Base-by-base conservation (phyloP, 345 rosid genomes). In the Ailanthus altissimus region DNA sequence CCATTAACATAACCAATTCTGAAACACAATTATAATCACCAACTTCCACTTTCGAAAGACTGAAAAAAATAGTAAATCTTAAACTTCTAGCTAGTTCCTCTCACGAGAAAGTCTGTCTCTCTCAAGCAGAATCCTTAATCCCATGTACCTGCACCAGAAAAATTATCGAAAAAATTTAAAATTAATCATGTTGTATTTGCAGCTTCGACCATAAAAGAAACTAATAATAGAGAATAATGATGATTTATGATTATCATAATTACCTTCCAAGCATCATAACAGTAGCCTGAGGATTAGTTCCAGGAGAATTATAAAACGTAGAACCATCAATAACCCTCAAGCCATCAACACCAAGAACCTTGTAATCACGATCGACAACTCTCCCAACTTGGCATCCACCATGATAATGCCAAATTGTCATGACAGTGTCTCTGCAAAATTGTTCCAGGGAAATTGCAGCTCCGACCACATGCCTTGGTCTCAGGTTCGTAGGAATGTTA, bases 241-340 rank as follows among this genome's bases (percentile, higher is more conserved):
- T 5, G 6, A n/a, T 38, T 2, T 21, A 0, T 11, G 15, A 9
- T 18, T 38, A 32, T 40, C 13, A 16, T 4, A 28, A 21, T 45
- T 82, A 92, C 94, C 97, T 90, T 88, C 94, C 94, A 18, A 92
- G 89, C 94, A 92, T 90, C 97, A 92, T 90, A 43, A 89, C 80
- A 21, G 97, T 89, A 18, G 94, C 94, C 76, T 92, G 94, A 73
- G 93, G 94, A 69, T 90, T 92, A 23, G 97, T 89, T 23, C 94
- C 93, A 0, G 94, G 94, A 0, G 94, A 83, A 25, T 64, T 36
- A 15, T 75, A 71, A 81, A 89, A 90, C 8, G 97, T 89, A 5
- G 97, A 92, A 0, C 85, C 89, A 83, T 92, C 93, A 9, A 92
- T 77, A 51, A 92, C 90, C 76, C 94, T 78, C 5, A 89, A 65